Evolutionary conservation across 331 rosid species (phyloP), one percentile per base, ranked within the genome.

Genomic region (Acacia concinna): DNA sequence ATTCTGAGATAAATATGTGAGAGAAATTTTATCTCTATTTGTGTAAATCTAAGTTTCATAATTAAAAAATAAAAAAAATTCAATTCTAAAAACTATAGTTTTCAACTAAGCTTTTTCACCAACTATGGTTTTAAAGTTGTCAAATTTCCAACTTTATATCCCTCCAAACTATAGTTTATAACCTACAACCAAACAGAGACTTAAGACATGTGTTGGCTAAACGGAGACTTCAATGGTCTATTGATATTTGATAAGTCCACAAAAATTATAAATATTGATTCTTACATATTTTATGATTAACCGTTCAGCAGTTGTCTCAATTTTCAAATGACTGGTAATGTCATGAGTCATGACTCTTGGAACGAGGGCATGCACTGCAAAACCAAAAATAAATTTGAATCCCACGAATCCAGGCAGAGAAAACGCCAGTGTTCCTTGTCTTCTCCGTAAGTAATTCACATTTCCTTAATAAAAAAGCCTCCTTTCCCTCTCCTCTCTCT

Each of bases 351-450:
- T 59, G 66, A 8, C 23, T 2, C 32, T 27, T 25, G 66, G 15
- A n/a, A 20, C 4, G 64, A 44, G 40, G 66, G 15, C 51, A 34
- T 54, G 77, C 77, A 32, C 12, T 20, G 15, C 73, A 57, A 76
- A n/a, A 72, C 46, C 79, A 57, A 28, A 68, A 4, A 77, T 47
- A 74, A 52, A 41, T 82, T 85, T 85, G 78, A 81, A 85, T 78
- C 81, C 78, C 78, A 52, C 17, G 68, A 79, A 85, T 47, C 46
- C 47, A 43, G 86, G 69, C 86, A 79, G 74, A 69, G 44, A 78
- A 79, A 74, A 71, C 71, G 68, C 37, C 69, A 41, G 47, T 41
- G 44, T 43, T 43, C 10, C 37, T 49, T 69, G 66, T 72, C 79
- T 68, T 73, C 76, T 57, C 75, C 47, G 32, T 43, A 35, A 66